A percentile compares a stretch with the other conserved stretches of the same genome.
Evolutionary conservation across 2,329 filamentous ascomycete genomes (phyloP).

Genomic region (Botrytis aclada): DNA sequence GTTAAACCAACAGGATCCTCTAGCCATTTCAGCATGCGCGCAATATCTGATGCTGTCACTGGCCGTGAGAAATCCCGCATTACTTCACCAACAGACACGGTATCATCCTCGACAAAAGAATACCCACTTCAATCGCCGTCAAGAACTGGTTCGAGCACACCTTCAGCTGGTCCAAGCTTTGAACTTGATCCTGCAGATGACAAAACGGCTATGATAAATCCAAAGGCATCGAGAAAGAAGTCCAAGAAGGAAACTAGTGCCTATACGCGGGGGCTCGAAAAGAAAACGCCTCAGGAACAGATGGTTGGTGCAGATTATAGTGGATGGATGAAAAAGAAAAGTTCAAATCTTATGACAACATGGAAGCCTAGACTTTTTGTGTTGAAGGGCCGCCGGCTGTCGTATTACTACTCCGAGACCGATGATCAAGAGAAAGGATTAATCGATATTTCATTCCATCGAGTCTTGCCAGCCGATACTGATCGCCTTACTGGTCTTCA

Average conservation of each 20-base stretch:
- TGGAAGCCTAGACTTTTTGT: conserved; percentile 98
- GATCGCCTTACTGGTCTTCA: conserved; percentile 88
- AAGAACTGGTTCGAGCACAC: conserved; percentile 72
- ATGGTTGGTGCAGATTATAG: conserved; percentile 87
- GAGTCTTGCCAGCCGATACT: conserved; percentile 90
- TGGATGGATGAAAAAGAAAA: conserved; percentile 99
- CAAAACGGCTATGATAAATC: conserved; percentile 51
- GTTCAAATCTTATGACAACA: conserved; percentile 90
- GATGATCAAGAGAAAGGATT: conserved; percentile 91
- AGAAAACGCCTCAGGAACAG: conserved; percentile 77
- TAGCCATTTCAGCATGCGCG: conserved; percentile 68
- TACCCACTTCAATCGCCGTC: conserved; percentile 62
- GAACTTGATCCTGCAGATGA: conserved; percentile 74
- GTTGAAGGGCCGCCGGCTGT: conserved; percentile 82
- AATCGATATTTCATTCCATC: conserved; percentile 96
- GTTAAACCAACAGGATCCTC: conserved; percentile 48
- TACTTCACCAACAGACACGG: conserved; percentile 47
- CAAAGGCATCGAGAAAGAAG: conserved; percentile 58
- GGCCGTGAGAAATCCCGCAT: conserved; percentile 53
- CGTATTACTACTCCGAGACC: conserved; percentile 93
- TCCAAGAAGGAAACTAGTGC: conserved; percentile 94
- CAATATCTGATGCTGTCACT: conserved; percentile 75
- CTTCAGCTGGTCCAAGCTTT: conserved; percentile 66
- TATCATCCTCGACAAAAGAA: conserved; percentile 46
- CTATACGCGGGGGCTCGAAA: conserved; percentile 81